Percentiles rank a stretch among this genome's conserved stretches.
Conservation (phyloP, 78 protist genomes). For the Monosiga brevicollis region DNA sequence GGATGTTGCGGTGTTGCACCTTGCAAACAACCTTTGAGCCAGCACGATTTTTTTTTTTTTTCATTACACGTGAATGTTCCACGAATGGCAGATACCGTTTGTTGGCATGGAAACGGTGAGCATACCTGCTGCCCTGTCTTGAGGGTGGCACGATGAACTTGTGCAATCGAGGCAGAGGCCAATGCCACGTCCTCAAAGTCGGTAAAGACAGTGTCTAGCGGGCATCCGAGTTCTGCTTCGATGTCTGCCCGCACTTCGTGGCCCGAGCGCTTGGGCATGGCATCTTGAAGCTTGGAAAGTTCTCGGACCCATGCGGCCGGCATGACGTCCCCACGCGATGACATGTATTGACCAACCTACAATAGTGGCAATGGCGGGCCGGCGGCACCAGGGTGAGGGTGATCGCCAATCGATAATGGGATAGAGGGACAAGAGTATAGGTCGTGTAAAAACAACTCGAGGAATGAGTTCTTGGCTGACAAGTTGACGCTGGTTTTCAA, state of each 20-base stretch:
- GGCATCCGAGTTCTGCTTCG: background rate
- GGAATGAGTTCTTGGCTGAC: background rate
- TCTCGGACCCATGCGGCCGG: background rate
- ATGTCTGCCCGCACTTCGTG: background rate
- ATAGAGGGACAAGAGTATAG: background rate
- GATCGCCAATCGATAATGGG: background rate
- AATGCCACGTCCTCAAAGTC: constrained; percentile 14
- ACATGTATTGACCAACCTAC: constrained; percentile 9
- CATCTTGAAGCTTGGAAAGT: background rate
- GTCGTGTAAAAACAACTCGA: background rate
- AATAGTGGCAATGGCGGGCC: background rate
- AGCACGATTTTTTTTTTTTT: background rate
- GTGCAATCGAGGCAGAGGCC: constrained; percentile 52
- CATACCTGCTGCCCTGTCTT: constrained; percentile 1
- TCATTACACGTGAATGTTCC: background rate
- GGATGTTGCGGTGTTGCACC: background rate
- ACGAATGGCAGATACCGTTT: background rate
- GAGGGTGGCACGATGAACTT: constrained; percentile 27
- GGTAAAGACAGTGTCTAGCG: constrained; percentile 2
- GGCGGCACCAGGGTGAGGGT: background rate
- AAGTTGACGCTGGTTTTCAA: background rate
- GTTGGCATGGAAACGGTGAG: background rate
- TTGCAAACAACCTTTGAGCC: background rate
- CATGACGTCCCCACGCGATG: background rate
- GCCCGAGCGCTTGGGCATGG: background rate